Conservation (phyloP, 371 early-diverging fungal species). For the Dinochytrium kinnereticum region DNA sequence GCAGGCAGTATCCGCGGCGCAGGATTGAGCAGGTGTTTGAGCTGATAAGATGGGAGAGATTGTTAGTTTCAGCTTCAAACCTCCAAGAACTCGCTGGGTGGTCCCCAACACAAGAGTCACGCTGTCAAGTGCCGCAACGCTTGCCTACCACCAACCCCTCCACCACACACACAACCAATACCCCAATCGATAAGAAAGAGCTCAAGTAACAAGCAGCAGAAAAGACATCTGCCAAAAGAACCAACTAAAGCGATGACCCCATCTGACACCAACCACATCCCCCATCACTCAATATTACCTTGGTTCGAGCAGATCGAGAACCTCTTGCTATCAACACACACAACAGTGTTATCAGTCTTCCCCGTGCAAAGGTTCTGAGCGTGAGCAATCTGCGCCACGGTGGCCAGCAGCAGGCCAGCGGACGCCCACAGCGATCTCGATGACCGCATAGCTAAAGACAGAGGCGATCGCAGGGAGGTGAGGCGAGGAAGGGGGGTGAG, state of each 20-base stretch:
- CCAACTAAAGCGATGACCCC: background rate
- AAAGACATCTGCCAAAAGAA: background rate
- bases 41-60: background rate
- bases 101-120: no score
- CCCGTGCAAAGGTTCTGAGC: constrained; percentile 5
- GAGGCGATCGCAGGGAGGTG: no score
- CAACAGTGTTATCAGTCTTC: background rate
- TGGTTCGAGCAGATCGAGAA: constrained; percentile 2
- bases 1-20: background rate
- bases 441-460: background rate
- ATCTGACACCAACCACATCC: background rate
- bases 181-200: background rate
- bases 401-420: background rate
- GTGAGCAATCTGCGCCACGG: background rate
- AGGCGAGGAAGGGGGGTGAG: background rate
- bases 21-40: constrained; percentile 1
- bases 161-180: background rate
- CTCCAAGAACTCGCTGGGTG: background rate
- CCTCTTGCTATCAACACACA: background rate
- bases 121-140: no score
- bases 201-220: no score
- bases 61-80: background rate
- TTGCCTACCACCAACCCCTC: no score
- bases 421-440: constrained; percentile 4
- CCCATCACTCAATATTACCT: background rate